Conservation (phyloP, 441 rosid genomes). For the Pelargonium fulgidum region DNA sequence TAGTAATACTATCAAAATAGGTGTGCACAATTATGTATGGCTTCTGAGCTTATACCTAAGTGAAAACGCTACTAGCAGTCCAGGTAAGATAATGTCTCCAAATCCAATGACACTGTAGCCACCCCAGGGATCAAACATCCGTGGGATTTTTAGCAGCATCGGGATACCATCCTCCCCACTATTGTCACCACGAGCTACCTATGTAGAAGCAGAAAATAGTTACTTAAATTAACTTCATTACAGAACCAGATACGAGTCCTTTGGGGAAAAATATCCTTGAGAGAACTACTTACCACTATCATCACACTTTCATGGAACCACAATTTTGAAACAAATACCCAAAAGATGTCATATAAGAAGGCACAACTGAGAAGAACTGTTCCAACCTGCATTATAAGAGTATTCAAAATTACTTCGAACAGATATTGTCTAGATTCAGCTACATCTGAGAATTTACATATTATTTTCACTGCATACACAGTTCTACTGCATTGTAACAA, state of each 20-base stretch:
- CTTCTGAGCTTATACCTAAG: slow-evolving; percentile 39
- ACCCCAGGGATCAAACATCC: slow-evolving; percentile 81
- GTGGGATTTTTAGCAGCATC: slow-evolving; percentile 68
- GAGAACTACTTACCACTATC: slow-evolving; percentile 68
- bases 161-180: slow-evolving; percentile 79
- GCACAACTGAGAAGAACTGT: slow-evolving; percentile 85
- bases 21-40: slow-evolving; percentile 14
- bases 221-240: not conserved
- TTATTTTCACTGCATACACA: not conserved
- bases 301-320: slow-evolving; percentile 87
- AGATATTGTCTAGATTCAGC: slow-evolving; percentile 7
- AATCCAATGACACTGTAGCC: slow-evolving; percentile 76
- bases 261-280: slow-evolving; percentile 3
- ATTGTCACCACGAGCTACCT: slow-evolving; percentile 80
- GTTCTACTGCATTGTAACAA: not conserved
- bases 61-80: slow-evolving; percentile 60
- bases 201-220: slow-evolving; percentile 12
- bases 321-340: slow-evolving; percentile 84
- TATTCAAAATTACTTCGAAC: not conserved
- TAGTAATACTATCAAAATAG: not conserved
- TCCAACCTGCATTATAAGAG: slow-evolving; percentile 51
- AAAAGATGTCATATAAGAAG: slow-evolving; percentile 80
- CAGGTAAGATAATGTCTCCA: slow-evolving; percentile 71
- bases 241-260: not conserved
- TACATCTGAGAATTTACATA: not conserved